Base-by-base conservation (phyloP, 768 basidiomycete species). In the Gymnopilus junonius region DNA sequence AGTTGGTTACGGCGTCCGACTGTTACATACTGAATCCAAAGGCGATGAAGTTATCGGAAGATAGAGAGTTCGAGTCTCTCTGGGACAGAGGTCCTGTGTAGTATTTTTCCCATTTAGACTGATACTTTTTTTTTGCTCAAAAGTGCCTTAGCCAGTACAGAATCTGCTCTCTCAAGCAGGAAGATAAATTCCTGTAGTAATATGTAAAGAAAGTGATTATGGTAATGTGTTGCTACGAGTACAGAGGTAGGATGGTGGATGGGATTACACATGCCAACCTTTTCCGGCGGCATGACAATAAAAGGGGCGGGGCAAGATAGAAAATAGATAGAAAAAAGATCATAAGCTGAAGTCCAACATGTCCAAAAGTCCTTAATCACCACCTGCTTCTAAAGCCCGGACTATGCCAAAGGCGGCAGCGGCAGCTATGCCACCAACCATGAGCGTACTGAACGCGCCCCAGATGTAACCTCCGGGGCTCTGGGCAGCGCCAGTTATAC, bases 391-490 rank as follows among this genome's bases (percentile, higher is more conserved):
- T 62, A 86, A 55, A 1, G 75, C 76, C 59, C 79, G 80, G 20
- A 85, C 85, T 43, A 86, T 85, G 0, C 75, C 84, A 69, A 85
- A 87, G 21, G 85, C 84, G 0, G 83, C 83, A 4, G 86, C 94
- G 0, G 97, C 97, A 0, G 97, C 97, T 0, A 92, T 76, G 11
- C 95, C 95, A 35, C 97, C 97, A 0, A 99, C 97, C 42, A 92
- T 77, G 60, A 97, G 81, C 17, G 94, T 99, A 69, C 87, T 91
- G 21, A 93, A 72, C 5, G 95, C 94, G 14, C 96, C 96, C 86
- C 92, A 93, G 5, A 94, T 71, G 71, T 97, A 96, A 3, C 91
- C 91, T 31, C 79, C 77, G 0, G 79, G 68, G 3, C 87, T 88
- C 34, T 74, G 76, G 1, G 92, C 91, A 37, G 88, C 91, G n/a